Conservation (phyloP, 345 rosid genomes). For the Melaleuca alternifolia region DNA sequence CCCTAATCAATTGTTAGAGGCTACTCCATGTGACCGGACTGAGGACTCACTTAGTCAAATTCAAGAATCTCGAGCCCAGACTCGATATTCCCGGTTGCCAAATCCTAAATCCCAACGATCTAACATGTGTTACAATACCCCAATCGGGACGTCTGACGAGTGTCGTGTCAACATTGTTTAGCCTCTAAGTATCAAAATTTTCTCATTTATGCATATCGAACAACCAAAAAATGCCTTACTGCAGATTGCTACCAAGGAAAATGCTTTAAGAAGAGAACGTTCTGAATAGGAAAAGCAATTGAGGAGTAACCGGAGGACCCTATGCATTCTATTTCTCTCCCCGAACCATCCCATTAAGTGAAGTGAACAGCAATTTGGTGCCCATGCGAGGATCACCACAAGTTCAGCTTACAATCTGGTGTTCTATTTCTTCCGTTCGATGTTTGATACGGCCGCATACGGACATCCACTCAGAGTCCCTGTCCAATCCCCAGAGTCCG, state of each 20-base stretch:
- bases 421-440: neutral
- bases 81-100: neutral
- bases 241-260: neutral
- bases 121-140: neutral
- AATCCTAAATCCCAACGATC: neutral
- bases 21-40: no score
- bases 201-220: neutral
- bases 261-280: neutral
- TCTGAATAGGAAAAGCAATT: neutral
- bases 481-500: neutral
- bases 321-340: neutral
- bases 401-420: neutral
- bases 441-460: neutral
- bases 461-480: neutral
- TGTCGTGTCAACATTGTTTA: neutral
- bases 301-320: neutral
- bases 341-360: neutral
- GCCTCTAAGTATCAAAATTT: neutral
- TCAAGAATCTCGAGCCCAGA: neutral
- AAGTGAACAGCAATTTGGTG: neutral
- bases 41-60: neutral
- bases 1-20: no score
- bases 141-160: neutral
- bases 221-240: neutral
- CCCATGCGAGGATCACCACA: neutral